These are phyloP conservation scores for Fusarium tuaranense DNA, from an alignment of 2,329 filamentous ascomycete genomes.

Conservation along the genomic window DNA sequence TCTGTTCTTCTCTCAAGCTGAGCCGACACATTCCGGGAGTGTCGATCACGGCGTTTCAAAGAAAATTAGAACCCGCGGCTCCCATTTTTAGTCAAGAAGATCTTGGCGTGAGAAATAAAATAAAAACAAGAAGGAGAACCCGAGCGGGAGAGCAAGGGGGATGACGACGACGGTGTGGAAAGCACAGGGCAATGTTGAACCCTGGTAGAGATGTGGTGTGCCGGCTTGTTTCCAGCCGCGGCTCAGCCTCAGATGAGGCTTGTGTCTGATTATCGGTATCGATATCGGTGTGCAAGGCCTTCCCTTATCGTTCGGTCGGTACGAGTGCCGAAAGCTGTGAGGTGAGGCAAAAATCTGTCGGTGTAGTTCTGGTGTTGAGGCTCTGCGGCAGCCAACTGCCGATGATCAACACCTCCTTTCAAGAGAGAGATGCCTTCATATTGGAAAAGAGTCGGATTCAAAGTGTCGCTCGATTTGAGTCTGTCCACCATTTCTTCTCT, in stretches of 20 bases:
- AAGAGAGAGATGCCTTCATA: not conserved
- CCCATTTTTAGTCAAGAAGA: not conserved
- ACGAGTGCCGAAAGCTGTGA: slow-evolving; percentile 15
- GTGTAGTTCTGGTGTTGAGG: slow-evolving; percentile 27
- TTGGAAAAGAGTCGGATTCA: not conserved
- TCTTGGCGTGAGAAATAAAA: not conserved
- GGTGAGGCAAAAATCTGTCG: not conserved
- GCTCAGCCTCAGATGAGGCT: not conserved
- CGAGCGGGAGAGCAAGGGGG: not conserved
- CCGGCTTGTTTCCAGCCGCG: not conserved
- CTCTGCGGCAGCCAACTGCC: slow-evolving; percentile 35
- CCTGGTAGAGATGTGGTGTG: not conserved
- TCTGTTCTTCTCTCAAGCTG: not conserved
- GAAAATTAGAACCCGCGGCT: not conserved
- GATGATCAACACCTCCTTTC: slow-evolving; percentile 7
- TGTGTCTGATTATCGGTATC: not conserved
- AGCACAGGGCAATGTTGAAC: not conserved
- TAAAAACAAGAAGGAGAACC: not conserved
- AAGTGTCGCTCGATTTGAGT: slow-evolving; percentile 13
- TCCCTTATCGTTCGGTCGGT: slow-evolving; percentile 23
- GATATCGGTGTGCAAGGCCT: not conserved
- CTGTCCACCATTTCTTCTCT: not conserved
- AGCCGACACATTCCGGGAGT: not conserved
- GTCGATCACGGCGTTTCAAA: slow-evolving; percentile 1
- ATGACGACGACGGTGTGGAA: not conserved